Evolutionary conservation across 225 moss, liverwort and hornwort species (phyloP), one percentile per base, ranked within the genome.

Genomic region (Marchantia paleacea): DNA sequence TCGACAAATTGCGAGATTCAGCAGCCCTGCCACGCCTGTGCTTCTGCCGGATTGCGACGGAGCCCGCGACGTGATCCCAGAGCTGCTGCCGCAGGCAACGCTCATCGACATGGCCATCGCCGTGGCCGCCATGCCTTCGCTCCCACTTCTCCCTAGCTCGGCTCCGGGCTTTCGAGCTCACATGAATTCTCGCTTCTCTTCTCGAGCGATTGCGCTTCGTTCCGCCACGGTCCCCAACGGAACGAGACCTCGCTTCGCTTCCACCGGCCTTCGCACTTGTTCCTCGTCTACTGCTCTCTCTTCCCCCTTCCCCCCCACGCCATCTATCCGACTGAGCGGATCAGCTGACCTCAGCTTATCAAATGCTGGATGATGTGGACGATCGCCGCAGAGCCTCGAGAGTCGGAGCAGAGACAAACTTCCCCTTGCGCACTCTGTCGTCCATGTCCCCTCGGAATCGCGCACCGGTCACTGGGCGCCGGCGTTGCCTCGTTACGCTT

Each of bases 51-150:
- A 20, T 31, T 16, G n/a, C 25, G 24, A 3, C 18, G 10, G 19
- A 66, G 16, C n/a, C 66, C 76, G 60, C 5, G 26, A 6, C 13
- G 11, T 13, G n/a, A 18, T 0, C 8, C 19, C 18, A 0, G 58
- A 31, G 18, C 16, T 0, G 29, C 1, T 15, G 0, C 18, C 18
- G 25, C 19, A 24, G 25, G 78, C 18, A 55, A 18, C 49, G 16
- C 68, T 69, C 74, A 57, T 19, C 11, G 57, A 66, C 69, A 75
- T 75, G 68, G 85, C 76, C 81, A 77, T 85, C 52, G 82, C 75
- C 62, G 70, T 80, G 64, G 85, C 75, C 26, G 73, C 66, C 71
- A 67, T 80, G 20, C 31, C n/a, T 39, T 39, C 39, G 39, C 39
- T 39, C 22, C n/a, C 52, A 8, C 47, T 26, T 39, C 58, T 13